Base-by-base conservation (phyloP, 345 rosid species). In the Populus nigra region DNA sequence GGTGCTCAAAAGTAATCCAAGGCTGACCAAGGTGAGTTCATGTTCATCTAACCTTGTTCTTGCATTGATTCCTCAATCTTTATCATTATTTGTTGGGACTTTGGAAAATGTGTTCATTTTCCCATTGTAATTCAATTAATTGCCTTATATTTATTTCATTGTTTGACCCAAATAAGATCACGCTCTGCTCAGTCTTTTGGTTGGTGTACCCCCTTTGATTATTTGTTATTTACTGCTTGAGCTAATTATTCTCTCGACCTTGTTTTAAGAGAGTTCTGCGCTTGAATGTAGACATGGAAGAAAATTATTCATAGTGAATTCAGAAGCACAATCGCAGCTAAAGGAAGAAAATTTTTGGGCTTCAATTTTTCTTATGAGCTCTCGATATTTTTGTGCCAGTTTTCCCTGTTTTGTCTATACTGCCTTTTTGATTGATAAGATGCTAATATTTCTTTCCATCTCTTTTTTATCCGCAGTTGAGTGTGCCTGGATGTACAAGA, bases 401-500 rank as follows among this genome's bases (percentile, higher is more conserved):
- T 0, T 25, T 25, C 22, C 18, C 15, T 27, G 5, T 23, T 49
- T 1, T 1, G 12, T 78, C 18, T 72, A 13, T 20, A 23, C n/a
- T 68, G 23, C 22, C 25, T 65, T 15, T 25, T 11, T 45, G 16
- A 61, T 63, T 29, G 18, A 76, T 75, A 16, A 20, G 45, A 62
- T 68, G 11, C 68, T 25, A 38, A 38, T 27, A 27, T 74, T 65
- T 41, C 5, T 9, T 36, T 13, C 55, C 72, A 16, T 31, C 3
- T 59, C 20, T 35, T 78, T 75, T 29, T 77, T 59, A 59, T n/a
- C 33, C 80, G 67, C 89, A 96, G 99, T 84, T 96, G 74, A 87
- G 92, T 81, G 93, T 96, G 66, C 90, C 98, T 79, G 99, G 94
- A 78, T 96, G 98, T 80, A 86, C 94, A 78, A 89, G 90, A 80